Evolutionary conservation across 2,329 filamentous ascomycete genomes (phyloP), one percentile per base, ranked within the genome.

Genomic region (Sporothrix mexicana): DNA sequence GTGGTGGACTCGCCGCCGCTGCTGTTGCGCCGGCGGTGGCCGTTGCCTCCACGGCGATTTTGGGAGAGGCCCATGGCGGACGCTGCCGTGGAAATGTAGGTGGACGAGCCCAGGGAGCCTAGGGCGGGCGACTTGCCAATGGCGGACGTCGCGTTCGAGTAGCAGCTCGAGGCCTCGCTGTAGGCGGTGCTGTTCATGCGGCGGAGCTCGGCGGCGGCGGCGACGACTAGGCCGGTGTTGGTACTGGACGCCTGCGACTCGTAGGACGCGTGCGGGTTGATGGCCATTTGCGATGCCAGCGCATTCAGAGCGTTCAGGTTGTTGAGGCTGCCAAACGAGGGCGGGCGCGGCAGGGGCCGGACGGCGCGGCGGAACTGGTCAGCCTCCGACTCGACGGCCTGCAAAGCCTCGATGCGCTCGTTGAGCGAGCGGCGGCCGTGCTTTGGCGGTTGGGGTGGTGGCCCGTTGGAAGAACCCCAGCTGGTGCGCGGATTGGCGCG

Each of bases 171-270:
- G 1, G 81, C 80, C 20, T 79, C 78, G 79, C 84, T 86, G 72
- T 82, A 80, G 1, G 82, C 80, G 76, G 83, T 61, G 78, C 85
- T 88, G 80, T 89, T 88, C 86, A 88, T 89, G 69, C 87, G 82
- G 10, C 87, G 83, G 72, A 89, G 84, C 78, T 88, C 84, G 20
- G 83, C 83, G 43, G 88, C 84, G 2, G 85, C 82, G 74, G 78
- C 80, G n/a, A 83, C 79, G 13, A 86, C 77, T 15, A 36, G 30
- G 30, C 30, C 30, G 30, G 17, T 49, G 41, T 25, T 47, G 1
- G 70, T 57, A 12, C 30, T 30, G 30, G 57, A 41, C 6, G 59
- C 1, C 15, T 66, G 61, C 4, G 41, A 8, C n/a, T 3, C 8
- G 41, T 47, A 45, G 5, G 61, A 66, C 1, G 10, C 9, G 20